Base-by-base conservation (phyloP, 768 basidiomycete genomes). In the Megacollybia marginata region DNA sequence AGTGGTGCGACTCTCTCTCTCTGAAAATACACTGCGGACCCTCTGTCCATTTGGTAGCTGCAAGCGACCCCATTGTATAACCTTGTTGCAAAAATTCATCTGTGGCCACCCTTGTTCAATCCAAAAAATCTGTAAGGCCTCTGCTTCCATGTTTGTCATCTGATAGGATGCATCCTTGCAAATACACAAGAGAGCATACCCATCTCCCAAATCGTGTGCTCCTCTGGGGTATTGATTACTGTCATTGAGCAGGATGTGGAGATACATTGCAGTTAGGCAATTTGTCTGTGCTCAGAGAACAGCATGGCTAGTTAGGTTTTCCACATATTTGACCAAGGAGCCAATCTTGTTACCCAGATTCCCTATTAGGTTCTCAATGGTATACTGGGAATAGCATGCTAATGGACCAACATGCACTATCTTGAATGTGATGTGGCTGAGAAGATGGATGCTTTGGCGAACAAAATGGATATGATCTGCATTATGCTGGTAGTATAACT, bases 391-490 rank as follows among this genome's bases (percentile, higher is more conserved):
- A 38, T 54, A 57, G 18, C 52, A 56, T 15, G 53, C 54, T 1
- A 50, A 48, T 0, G 62, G 61, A 0, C 68, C 62, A 8, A 54
- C 49, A 2, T 55, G 53, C 11, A 50, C 19, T 4, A 51, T 55
- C 46, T 69, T 60, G 1, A 46, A 15, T 4, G 53, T 55, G 4
- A 64, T 20, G 48, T 71, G 69, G 2, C 47, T 9, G 2, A 60
- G 33, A 7, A 55, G 51, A 45, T 71, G 70, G 2, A 68, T 52
- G 18, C 51, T 52, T 0, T 61, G 68, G 1, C 54, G 36, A 9
- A 64, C 38, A 38, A 71, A 63, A 38, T 71, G 68, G 7, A 71
- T 11, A 0, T 52, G 57, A 23, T 64, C 56, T 0, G 45, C 44
- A 1, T 44, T 16, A 0, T 52, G 55, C 11, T 65, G 57, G 45